A percentile compares a stretch with the other conserved stretches of the same genome.
phyloP scores from a whole-genome alignment of 1,139 yeast species.

The Geotrichum aggregatum region DNA sequence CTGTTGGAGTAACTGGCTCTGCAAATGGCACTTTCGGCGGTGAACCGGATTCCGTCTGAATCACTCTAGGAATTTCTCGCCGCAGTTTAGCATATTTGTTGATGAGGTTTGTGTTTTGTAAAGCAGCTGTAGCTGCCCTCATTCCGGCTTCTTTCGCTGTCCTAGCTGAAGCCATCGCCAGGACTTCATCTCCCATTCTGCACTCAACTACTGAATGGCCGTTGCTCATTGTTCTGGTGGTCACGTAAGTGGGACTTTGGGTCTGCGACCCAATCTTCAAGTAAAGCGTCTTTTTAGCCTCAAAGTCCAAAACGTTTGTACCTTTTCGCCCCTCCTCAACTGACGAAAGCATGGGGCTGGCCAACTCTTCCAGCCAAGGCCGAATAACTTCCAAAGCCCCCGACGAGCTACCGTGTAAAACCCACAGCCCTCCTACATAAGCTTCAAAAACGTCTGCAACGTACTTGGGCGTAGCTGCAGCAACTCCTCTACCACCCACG shows the following conservation, averaged over 20 bases:
- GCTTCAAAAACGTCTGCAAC: slow-evolving; percentile 86
- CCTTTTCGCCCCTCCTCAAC: slow-evolving; percentile 33
- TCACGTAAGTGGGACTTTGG: slow-evolving; percentile 61
- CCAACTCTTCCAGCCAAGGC: slow-evolving; percentile 57
- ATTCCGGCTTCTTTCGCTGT: slow-evolving; percentile 62
- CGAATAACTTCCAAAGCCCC: slow-evolving; percentile 49
- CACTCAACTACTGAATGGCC: slow-evolving; percentile 63
- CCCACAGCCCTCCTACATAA: slow-evolving; percentile 72
- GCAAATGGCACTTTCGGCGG: neutral
- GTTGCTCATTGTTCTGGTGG: slow-evolving; percentile 53
- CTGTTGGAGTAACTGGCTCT: neutral
- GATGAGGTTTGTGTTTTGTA: slow-evolving; percentile 54
- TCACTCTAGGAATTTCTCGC: slow-evolving; percentile 56
- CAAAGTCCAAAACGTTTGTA: slow-evolving; percentile 45
- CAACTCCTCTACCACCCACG: slow-evolving; percentile 31
- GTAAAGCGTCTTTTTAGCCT: slow-evolving; percentile 75
- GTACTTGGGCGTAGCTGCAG: slow-evolving; percentile 43
- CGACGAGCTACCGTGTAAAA: slow-evolving; percentile 46
- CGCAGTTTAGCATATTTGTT: slow-evolving; percentile 62
- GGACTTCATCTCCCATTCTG: slow-evolving; percentile 48
- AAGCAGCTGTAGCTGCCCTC: slow-evolving; percentile 70
- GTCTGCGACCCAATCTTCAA: slow-evolving; percentile 74
- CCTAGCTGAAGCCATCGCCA: slow-evolving; percentile 59
- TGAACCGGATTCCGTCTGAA: neutral
- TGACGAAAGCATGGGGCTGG: slow-evolving; percentile 49